Base-by-base conservation (phyloP, 2,329 filamentous ascomycete genomes). In the Cladosporium sp. region DNA sequence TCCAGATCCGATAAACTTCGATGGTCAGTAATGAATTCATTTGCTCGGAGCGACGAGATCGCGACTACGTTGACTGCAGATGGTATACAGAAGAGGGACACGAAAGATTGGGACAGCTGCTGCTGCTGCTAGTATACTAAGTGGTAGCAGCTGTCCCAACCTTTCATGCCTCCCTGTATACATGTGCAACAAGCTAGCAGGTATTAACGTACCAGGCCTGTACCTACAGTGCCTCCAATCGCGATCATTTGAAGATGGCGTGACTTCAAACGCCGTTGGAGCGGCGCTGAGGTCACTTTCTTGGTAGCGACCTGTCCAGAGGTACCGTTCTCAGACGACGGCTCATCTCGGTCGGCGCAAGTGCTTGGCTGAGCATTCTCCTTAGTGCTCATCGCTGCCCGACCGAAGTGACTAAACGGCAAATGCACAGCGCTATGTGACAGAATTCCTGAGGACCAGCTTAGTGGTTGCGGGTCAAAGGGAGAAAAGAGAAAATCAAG, bases 201-300 rank as follows among this genome's bases (percentile, higher is more conserved):
- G 19, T 6, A 4, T 39, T 52, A 13, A 52, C 49, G 17, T 39
- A 52, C 49, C 32, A 56, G 52, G 22, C 52, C 52, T 25, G 52
- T 56, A 4, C 52, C 52, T 25, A 56, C 44, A 35, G 52, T 56
- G 32, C 52, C 52, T 56, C 67, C 70, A 57, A 73, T 72, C n/a
- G 71, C 71, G 58, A 73, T 72, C 71, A 72, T 73, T 61, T 73
- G 71, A 45, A 72, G 59, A 59, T 73, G 71, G 44, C 71, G 63
- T 19, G 67, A 68, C 47, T 71, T 65, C 49, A 73, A 63, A 48
- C 64, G 63, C 32, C 70, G 68, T 62, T 71, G 65, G 28, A 72
- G 64, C 57, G 70, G 68, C n/a, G 68, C 65, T 3, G 68, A 68
- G 8, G 63, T 65, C 10, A 64, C n/a, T 64, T 12, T 47, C 17